Conservation (phyloP, 2,329 filamentous ascomycete species). For the Fusarium circinatum region DNA sequence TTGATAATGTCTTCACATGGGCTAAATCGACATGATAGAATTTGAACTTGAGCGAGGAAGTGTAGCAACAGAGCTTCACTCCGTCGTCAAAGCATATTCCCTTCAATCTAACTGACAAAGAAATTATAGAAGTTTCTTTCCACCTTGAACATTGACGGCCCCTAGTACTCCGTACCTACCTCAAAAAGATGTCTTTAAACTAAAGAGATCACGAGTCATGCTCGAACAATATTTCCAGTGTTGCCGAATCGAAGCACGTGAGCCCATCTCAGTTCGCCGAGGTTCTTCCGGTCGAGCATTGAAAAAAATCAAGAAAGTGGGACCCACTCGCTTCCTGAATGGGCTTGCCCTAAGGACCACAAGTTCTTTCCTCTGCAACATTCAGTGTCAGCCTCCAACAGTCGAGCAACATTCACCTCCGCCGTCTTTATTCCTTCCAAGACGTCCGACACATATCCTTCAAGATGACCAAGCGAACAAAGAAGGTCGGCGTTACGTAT, state of each 20-base stretch:
- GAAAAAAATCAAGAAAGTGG: constrained; percentile 34
- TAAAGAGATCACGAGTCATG: constrained; percentile 17
- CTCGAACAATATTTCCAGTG: background rate
- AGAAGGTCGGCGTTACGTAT: constrained; percentile 94
- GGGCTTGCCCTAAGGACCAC: constrained; percentile 56
- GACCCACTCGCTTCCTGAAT: constrained; percentile 47
- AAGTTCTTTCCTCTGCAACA: constrained; percentile 47
- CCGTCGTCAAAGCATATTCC: background rate
- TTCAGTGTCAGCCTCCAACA: constrained; percentile 46
- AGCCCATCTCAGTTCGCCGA: constrained; percentile 65
- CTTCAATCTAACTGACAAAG: background rate
- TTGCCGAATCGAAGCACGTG: background rate
- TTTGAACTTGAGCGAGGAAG: background rate
- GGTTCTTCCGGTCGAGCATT: constrained; percentile 58
- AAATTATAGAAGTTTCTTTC: background rate
- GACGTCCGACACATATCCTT: constrained; percentile 54
- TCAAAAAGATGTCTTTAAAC: background rate
- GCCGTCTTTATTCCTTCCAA: constrained; percentile 48
- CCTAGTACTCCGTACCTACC: background rate
- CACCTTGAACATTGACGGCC: background rate
- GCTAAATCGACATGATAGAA: background rate
- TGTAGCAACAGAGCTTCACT: background rate
- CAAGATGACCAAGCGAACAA: constrained; percentile 96
- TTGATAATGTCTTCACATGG: background rate
- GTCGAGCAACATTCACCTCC: constrained; percentile 47